Evolutionary conservation across 129 eudicot genomes (phyloP).

Genomic region (Tagetes erecta): DNA sequence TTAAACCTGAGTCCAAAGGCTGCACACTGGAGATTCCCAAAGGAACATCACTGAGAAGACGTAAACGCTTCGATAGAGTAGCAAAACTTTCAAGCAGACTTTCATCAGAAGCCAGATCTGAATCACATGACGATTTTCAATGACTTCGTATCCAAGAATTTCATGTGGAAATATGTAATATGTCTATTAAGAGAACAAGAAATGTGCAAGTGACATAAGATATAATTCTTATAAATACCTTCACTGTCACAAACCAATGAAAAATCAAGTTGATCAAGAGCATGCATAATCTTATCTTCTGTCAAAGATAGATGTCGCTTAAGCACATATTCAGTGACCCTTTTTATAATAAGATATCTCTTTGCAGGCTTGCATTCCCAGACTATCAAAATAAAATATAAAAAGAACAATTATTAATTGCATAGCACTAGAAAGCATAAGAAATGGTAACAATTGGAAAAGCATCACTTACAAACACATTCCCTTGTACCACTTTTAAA

Average conservation of each 20-base stretch:
- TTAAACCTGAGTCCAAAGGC: conserved; percentile 84
- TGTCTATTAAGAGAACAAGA: not conserved
- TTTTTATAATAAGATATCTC: conserved; percentile 66
- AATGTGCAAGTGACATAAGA: not conserved
- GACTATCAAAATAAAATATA: conserved; percentile 36
- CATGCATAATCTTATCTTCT: conserved; percentile 49
- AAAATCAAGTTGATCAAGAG: conserved; percentile 91
- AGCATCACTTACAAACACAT: conserved; percentile 63
- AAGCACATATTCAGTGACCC: conserved; percentile 64
- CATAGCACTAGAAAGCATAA: not conserved
- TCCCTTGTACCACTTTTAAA: conserved; percentile 68
- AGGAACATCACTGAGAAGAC: conserved; percentile 68
- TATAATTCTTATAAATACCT: conserved; percentile 41
- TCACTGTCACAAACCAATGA: conserved; percentile 50
- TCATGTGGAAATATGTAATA: not conserved
- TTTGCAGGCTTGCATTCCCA: conserved; percentile 78
- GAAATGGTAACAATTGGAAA: conserved; percentile 10
- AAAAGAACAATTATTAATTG: conserved; percentile 7
- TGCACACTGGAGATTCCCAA: conserved; percentile 82
- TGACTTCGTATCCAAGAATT: not conserved
- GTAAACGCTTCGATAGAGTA: conserved; percentile 64
- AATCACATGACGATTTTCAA: conserved; percentile 9
- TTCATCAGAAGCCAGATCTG: conserved; percentile 46
- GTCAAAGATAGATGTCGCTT: conserved; percentile 64
- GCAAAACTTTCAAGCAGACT: conserved; percentile 56